Evolutionary conservation across 768 basidiomycete genomes (phyloP).

Genomic region (Vishniacozyma victoriae): DNA sequence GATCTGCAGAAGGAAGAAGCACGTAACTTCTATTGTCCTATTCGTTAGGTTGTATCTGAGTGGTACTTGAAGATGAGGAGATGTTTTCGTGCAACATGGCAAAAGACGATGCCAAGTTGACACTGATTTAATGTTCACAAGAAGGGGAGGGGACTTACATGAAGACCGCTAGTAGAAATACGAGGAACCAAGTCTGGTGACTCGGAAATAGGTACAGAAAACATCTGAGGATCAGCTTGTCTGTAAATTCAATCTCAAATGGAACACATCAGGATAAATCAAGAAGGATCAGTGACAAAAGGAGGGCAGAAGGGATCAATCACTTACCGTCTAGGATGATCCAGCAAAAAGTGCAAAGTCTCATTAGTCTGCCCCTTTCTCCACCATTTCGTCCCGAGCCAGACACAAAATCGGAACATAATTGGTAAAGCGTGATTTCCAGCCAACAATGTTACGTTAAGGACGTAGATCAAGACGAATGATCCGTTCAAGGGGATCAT

Average conservation of each 20-base stretch:
- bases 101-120: neutral
- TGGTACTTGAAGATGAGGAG: neutral
- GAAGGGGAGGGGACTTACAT: slow-evolving; percentile 18
- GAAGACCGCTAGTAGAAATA: slow-evolving; percentile 22
- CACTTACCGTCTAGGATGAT: slow-evolving; percentile 40
- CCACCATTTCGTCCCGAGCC: slow-evolving; percentile 35
- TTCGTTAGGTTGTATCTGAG: neutral
- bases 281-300: neutral
- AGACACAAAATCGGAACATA: slow-evolving; percentile 32
- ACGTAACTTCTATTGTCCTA: slow-evolving; percentile 28
- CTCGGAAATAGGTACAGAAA: slow-evolving; percentile 43
- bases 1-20: slow-evolving; percentile 36
- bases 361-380: slow-evolving; percentile 24
- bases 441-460: slow-evolving; percentile 28
- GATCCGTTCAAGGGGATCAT: slow-evolving; percentile 28
- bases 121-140: neutral
- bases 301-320: neutral
- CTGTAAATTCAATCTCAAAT: neutral
- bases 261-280: neutral
- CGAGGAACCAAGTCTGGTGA: slow-evolving; percentile 44
- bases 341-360: slow-evolving; percentile 40
- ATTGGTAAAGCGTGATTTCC: slow-evolving; percentile 44
- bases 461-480: slow-evolving; percentile 31
- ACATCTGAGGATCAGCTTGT: slow-evolving; percentile 16
- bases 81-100: neutral